Evolutionary conservation across 2,329 filamentous ascomycete genomes (phyloP), one percentile per base, ranked within the genome.

Genomic region (Trichoderma atrobrunneum): DNA sequence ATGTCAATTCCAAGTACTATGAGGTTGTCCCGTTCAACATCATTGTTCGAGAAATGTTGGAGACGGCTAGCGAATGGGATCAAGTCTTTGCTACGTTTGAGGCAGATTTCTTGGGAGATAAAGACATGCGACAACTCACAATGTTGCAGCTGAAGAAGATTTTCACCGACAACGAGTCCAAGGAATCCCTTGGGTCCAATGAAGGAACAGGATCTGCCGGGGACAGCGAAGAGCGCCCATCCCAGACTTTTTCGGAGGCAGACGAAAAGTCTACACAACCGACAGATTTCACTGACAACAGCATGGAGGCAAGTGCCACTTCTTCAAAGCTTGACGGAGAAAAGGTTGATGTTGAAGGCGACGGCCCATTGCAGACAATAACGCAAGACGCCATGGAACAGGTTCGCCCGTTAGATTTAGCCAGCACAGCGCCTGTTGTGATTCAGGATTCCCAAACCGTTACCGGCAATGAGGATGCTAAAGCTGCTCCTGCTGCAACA

Each of bases 1-100:
- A 99, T 79, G 94, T 96, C 84, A 91, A 91, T 74, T 97, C 95
- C 2, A 95, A 94, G 78, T 98, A 98, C 79, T 99, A 97, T 84
- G 96, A 99, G 81, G 91, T 98, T 70, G 95, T 98, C 64, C 96
- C 97, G 0, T 87, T 99, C 74, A 99, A 98, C 76, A 88, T 92
- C 72, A 92, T 95, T 8, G 89, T 98, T 64, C 91, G 95, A 75
- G 92, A 93, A 71, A 96, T 97, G 85, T 91, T 98, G 75, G 95
- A 98, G 79, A 97, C 93, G 76, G 95, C 95, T 5, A 91, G 94
- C 24, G 93, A 95, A 75, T 99, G 96, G 96, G 97, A 99, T 78
- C 90, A 92, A 28, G 90, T 90, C 0, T 99, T 99, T 82, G 87
- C 90, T 71, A 92, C 96, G 70, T 98, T 99, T 73, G 97, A 99